Evolutionary conservation across 2,329 filamentous ascomycete genomes (phyloP).

Genomic region (Rhexocercosporidium sp.): DNA sequence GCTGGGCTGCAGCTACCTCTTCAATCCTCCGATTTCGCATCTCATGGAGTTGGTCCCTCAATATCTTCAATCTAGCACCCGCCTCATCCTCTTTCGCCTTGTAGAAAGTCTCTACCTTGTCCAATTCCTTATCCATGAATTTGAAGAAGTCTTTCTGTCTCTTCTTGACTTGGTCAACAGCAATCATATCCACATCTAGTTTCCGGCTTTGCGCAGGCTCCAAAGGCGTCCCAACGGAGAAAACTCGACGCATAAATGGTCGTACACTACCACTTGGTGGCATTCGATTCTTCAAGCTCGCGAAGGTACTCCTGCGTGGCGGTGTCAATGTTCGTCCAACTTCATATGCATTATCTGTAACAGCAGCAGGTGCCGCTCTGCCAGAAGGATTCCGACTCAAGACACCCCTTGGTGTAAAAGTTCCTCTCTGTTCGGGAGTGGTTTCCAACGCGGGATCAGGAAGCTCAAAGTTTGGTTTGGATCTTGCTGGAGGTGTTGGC

Average conservation of each 20-base stretch:
- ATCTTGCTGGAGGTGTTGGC: constrained; percentile 53
- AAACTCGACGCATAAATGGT: constrained; percentile 36
- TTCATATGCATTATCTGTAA: constrained; percentile 47
- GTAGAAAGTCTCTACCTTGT: constrained; percentile 95
- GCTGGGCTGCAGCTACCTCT: constrained; percentile 57
- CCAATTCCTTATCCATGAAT: constrained; percentile 82
- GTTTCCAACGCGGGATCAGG: constrained; percentile 59
- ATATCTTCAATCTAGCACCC: constrained; percentile 67
- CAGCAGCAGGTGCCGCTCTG: constrained; percentile 21
- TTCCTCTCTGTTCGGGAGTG: not conserved
- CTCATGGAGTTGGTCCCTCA: constrained; percentile 87
- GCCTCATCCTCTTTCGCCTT: constrained; percentile 86
- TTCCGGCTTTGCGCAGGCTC: constrained; percentile 49
- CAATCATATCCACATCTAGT: constrained; percentile 56
- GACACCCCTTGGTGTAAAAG: not conserved
- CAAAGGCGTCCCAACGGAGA: constrained; percentile 36
- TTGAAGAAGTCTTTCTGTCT: constrained; percentile 84
- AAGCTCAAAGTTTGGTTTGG: constrained; percentile 55
- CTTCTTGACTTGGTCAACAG: constrained; percentile 69
- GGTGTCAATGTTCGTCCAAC: constrained; percentile 46
- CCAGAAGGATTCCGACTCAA: constrained; percentile 8
- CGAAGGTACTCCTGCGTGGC: constrained; percentile 32
- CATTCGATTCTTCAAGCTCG: constrained; percentile 30
- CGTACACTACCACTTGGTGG: constrained; percentile 30
- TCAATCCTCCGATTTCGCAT: constrained; percentile 85